Evolutionary conservation across 768 basidiomycete genomes (phyloP), one percentile per base, ranked within the genome.

Genomic region (Lentinus tigrinus): DNA sequence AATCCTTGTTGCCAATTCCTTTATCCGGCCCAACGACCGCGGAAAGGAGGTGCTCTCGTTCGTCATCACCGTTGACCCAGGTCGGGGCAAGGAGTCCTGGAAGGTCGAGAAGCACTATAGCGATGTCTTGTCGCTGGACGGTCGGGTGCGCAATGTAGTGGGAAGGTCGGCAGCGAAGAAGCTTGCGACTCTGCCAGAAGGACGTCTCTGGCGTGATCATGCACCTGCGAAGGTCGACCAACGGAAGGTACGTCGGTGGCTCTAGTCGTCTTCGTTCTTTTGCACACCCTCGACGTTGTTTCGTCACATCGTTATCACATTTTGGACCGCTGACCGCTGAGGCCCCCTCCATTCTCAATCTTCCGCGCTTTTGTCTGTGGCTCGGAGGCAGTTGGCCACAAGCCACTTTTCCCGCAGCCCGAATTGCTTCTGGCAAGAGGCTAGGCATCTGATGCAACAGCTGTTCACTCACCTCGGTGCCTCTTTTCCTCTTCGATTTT

Each of bases 201-300:
- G 92, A 24, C 90, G 88, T 72, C 77, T 97, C 9, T 98, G 96
- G 91, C 95, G 86, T 72, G 97, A 98, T 74, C 94, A 96, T 71
- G 95, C 95, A 0, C 96, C 96, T 28, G 93, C 92, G 27, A 95
- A 91, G 77, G 92, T 95, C 42, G 97, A 98, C 77, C 94, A 96
- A 73, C 78, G 96, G 63, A 98, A 98, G 80, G 94, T 91, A 67
- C 65, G 85, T 75, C 31, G 40, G 38, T 60, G 31, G 47, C 39
- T 57, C 34, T 60, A 7, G 17, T 27, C 16, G 14, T 14, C 26
- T 39, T 42, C 17, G 14, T 19, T 27, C n/a, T 37, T 23, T 26
- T 14, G 23, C 27, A 11, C 31, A 31, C 31, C 31, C 11, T 31
- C 7, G 6, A 11, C 31, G 31, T 31, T 6, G 31, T 6, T 31